These are phyloP conservation scores for Dendrocalamus latiflorus DNA, from an alignment of 202 grass and related monocot species.

Conservation along the genomic window DNA sequence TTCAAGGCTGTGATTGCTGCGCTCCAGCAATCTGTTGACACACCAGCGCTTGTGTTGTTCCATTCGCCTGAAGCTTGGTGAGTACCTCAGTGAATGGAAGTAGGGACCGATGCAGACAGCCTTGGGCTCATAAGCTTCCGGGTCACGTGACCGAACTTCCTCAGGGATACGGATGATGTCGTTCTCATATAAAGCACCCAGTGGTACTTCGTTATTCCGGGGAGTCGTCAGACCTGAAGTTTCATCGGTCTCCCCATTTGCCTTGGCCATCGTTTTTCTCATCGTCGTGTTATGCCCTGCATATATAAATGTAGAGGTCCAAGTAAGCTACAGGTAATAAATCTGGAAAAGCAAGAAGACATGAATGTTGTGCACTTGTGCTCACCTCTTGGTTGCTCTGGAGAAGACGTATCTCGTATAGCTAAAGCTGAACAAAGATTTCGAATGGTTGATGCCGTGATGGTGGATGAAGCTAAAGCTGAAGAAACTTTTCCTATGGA, in stretches of 20 bases:
- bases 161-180: conserved; percentile 2
- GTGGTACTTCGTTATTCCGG: neutral
- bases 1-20: conserved; percentile 14
- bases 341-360: neutral
- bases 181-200: neutral
- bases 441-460: neutral
- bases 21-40: conserved; percentile 9
- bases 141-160: neutral
- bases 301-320: neutral
- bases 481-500: neutral
- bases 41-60: conserved; percentile 34
- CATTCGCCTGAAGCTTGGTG: conserved; percentile 24
- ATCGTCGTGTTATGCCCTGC: neutral
- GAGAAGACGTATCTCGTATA: neutral
- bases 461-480: neutral
- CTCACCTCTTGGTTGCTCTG: conserved; percentile 24
- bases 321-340: conserved; percentile 16
- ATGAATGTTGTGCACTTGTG: neutral
- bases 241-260: neutral
- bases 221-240: neutral
- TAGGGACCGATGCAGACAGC: conserved; percentile 36
- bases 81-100: conserved; percentile 19
- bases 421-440: neutral
- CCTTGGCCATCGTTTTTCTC: neutral
- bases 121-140: conserved; percentile 23